phyloP scores from a whole-genome alignment of 805 yeast species.

The Debaryomyces prosopidis region DNA sequence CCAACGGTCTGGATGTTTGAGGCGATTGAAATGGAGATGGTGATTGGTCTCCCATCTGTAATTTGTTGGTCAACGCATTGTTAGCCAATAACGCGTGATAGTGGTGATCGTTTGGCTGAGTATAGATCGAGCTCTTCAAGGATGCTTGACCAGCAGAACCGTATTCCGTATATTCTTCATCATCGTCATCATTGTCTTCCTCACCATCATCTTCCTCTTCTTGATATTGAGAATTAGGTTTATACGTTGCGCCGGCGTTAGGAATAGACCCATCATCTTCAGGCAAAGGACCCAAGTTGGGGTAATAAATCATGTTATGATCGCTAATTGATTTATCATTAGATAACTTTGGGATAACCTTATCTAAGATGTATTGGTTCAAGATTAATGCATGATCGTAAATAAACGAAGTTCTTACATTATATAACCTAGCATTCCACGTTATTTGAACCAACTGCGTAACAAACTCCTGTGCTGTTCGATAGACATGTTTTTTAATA shows the following conservation, averaged over 20 bases:
- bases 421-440: constrained; percentile 88
- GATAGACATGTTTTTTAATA: constrained; percentile 55
- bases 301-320: constrained; percentile 46
- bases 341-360: constrained; percentile 49
- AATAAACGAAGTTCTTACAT: constrained; percentile 65
- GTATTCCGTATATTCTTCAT: constrained; percentile 17
- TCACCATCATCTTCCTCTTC: constrained; percentile 27
- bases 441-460: constrained; percentile 80
- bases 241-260: not conserved
- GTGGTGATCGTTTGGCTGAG: constrained; percentile 10
- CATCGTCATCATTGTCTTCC: constrained; percentile 19
- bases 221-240: constrained; percentile 9
- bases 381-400: constrained; percentile 67
- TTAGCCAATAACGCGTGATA: constrained; percentile 11
- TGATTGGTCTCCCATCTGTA: constrained; percentile 7
- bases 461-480: constrained; percentile 65
- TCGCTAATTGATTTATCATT: constrained; percentile 39
- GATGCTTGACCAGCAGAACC: not conserved
- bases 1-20: constrained; percentile 11
- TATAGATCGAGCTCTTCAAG: constrained; percentile 1
- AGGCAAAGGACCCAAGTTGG: constrained; percentile 71
- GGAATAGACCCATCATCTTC: constrained; percentile 33
- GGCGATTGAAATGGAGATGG: constrained; percentile 9
- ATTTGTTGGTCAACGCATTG: constrained; percentile 12
- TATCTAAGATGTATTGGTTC: constrained; percentile 50